phyloP scores from a whole-genome alignment of 2,329 filamentous ascomycete genomes.

The Aspergillus floridensis region DNA sequence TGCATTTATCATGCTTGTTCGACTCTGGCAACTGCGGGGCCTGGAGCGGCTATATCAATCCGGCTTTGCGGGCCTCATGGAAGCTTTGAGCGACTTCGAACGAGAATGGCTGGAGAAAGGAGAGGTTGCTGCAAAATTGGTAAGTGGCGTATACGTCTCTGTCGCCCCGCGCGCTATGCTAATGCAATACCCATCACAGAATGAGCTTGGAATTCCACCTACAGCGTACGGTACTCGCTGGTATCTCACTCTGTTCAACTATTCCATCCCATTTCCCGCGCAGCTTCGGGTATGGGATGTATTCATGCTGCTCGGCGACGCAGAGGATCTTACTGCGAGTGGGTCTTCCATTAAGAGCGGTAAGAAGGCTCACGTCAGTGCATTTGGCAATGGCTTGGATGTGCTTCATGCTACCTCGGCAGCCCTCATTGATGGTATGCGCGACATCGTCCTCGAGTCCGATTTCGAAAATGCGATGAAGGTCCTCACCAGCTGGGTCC shows the following conservation, averaged over 20 bases:
- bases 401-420: slow-evolving; percentile 86
- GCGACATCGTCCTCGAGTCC: slow-evolving; percentile 82
- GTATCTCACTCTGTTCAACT: slow-evolving; percentile 97
- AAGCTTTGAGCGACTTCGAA: slow-evolving; percentile 81
- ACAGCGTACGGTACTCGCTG: slow-evolving; percentile 95
- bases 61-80: slow-evolving; percentile 84
- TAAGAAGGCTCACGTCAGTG: slow-evolving; percentile 26
- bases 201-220: slow-evolving; percentile 74
- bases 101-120: slow-evolving; percentile 74
- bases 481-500: slow-evolving; percentile 87
- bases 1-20: slow-evolving; percentile 93
- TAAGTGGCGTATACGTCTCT: slow-evolving; percentile 35
- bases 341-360: slow-evolving; percentile 16
- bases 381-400: slow-evolving; percentile 68
- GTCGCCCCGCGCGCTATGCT: neutral
- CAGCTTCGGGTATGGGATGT: slow-evolving; percentile 97
- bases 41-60: slow-evolving; percentile 79
- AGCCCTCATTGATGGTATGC: slow-evolving; percentile 84
- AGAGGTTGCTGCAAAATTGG: slow-evolving; percentile 76
- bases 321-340: slow-evolving; percentile 45
- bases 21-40: slow-evolving; percentile 85
- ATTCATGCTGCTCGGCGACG: slow-evolving; percentile 88
- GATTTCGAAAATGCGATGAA: slow-evolving; percentile 99
- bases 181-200: slow-evolving; percentile 23
- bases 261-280: slow-evolving; percentile 89